Percentiles rank a stretch among this genome's conserved stretches.
Evolutionary conservation across 805 yeast genomes (phyloP).

Genomic region (Pichia californica): DNA sequence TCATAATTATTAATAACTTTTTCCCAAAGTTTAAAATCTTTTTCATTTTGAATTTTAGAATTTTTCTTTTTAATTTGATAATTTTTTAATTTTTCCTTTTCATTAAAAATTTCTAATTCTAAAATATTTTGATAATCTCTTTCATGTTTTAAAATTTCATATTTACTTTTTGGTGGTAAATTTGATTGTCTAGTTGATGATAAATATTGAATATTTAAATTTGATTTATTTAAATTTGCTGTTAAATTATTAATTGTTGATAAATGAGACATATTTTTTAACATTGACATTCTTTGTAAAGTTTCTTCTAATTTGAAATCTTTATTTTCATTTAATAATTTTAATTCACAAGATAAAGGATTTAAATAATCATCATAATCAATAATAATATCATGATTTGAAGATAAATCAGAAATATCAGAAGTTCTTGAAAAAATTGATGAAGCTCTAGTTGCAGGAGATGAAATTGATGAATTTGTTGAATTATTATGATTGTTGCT

Average conservation of each 20-base stretch:
- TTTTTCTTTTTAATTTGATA: conserved; percentile 29
- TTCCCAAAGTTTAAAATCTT: conserved; percentile 38
- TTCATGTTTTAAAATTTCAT: conserved; percentile 49
- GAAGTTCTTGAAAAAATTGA: conserved; percentile 37
- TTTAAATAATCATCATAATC: conserved; percentile 15
- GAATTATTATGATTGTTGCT: background rate
- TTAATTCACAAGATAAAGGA: conserved; percentile 31
- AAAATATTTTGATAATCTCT: conserved; percentile 43
- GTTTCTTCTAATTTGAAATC: conserved; percentile 32
- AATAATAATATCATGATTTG: conserved; percentile 8
- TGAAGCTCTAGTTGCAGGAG: conserved; percentile 38
- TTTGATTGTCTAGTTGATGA: conserved; percentile 56
- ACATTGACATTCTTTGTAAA: conserved; percentile 29
- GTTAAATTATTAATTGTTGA: background rate
- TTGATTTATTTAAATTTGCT: background rate
- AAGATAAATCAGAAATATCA: conserved; percentile 23
- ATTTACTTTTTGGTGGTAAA: conserved; percentile 56
- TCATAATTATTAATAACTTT: conserved; percentile 34
- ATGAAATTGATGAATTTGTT: conserved; percentile 18
- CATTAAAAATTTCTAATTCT: conserved; percentile 35
- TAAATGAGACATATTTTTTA: conserved; percentile 18
- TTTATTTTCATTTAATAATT: conserved; percentile 28
- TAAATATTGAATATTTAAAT: conserved; percentile 17
- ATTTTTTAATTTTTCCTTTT: conserved; percentile 28
- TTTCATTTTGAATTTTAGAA: conserved; percentile 29